A percentile compares a stretch with the other conserved stretches of the same genome.
These are phyloP conservation scores for Porosira glacialis DNA, from an alignment of 352 stramenopile species.

Conservation along the genomic window DNA sequence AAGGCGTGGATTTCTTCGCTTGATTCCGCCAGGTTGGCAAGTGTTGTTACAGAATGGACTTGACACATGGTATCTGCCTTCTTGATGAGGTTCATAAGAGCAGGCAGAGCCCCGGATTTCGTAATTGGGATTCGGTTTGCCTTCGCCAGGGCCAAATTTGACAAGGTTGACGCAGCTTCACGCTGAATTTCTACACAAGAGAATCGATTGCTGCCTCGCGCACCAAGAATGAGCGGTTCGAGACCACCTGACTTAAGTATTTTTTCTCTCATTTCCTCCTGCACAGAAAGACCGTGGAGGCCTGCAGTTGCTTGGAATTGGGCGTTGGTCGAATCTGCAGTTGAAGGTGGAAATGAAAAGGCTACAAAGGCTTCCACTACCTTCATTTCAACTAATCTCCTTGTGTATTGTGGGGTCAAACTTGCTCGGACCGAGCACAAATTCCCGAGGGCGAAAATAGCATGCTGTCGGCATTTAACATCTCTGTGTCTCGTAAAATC, in stretches of 20 bases:
- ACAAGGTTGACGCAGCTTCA: constrained; percentile 90
- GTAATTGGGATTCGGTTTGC: constrained; percentile 95
- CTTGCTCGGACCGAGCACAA: no score
- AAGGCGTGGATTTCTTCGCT: constrained; percentile 91
- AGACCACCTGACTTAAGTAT: constrained; percentile 88
- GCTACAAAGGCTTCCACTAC: constrained; percentile 90
- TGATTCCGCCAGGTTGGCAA: constrained; percentile 95
- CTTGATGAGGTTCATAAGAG: constrained; percentile 86
- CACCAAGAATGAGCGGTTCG: constrained; percentile 90
- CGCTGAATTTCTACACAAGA: constrained; percentile 83
- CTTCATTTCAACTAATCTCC: constrained; percentile 85
- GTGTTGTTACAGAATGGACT: constrained; percentile 87
- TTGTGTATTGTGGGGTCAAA: constrained; percentile 87
- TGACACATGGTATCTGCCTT: constrained; percentile 87
- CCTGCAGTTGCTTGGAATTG: constrained; percentile 95
- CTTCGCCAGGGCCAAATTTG: constrained; percentile 91
- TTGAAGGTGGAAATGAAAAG: constrained; percentile 86
- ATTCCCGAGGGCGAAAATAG: constrained; percentile 92
- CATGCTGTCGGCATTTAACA: constrained; percentile 94
- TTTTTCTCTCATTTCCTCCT: constrained; percentile 84
- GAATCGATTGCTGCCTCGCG: constrained; percentile 49
- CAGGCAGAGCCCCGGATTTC: constrained; percentile 88
- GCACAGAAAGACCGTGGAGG: constrained; percentile 88
- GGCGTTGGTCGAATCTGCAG: constrained; percentile 85
- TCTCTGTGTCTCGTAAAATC: constrained; percentile 91